Base-by-base conservation (phyloP, 345 rosid genomes). In the Lagerstroemia speciosa region DNA sequence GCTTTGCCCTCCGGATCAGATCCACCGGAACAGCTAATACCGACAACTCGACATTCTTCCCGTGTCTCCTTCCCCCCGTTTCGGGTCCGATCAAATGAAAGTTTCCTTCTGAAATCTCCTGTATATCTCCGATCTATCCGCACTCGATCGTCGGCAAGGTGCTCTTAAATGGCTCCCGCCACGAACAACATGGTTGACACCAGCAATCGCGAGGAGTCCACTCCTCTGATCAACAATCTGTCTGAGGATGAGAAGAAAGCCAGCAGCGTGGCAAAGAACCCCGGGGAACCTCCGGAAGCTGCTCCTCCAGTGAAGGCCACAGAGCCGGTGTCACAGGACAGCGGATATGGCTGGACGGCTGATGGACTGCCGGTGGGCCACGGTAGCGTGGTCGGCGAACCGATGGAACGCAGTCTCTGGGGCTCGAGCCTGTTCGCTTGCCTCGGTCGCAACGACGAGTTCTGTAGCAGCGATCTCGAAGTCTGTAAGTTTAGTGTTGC, bases 401-500 rank as follows among this genome's bases (percentile, higher is more conserved):
- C 94, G 8, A 76, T 89, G 81, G 85, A 76, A 8, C 84, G 98
- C 70, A 67, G 77, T 31, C 96, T 77, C 68, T 91, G 98, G 98
- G 76, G 78, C 72, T 89, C 98, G 17, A 33, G 86, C 79, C 79
- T 89, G 48, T 79, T 80, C 36, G 71, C 91, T 64, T 93, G 97
- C 70, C 83, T 93, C 33, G 98, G 96, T 27, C 93, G 90, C 34
- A 87, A 86, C 74, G 98, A 93, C 65, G 94, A 91, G 63, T 91
- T 93, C 78, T 91, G 97, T 73, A 84, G 98, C 87, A 93, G 98
- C 91, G 98, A 93, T 79, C 82, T 93, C 69, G 97, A 93, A 91
- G 97, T 91, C 83, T 93, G 97, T 93, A 76, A 89, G 98, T 87
- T 27, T 33, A 53, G 40, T 14, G 65, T 31, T 36, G 40, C 33